Base-by-base conservation (phyloP, 1,284 basidiomycete species). In the Ganoderma lingzhi region DNA sequence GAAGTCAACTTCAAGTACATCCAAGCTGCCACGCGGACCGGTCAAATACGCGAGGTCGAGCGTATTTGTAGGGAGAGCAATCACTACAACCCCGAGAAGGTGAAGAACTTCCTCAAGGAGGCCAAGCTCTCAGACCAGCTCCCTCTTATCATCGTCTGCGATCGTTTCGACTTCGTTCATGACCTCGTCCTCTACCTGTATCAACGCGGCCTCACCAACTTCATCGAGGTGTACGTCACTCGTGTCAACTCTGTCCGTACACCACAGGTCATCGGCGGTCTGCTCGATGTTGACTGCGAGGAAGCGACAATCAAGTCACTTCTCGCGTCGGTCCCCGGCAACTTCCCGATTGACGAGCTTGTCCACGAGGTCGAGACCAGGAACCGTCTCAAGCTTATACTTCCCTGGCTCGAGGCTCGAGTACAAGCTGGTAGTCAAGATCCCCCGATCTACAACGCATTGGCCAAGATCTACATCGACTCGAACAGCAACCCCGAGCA, bases 1-100 rank as follows among this genome's bases (percentile, higher is more conserved):
- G 98, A 99, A 82, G 98, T 99, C 3, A 95, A 99, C 86, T 99
- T 99, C 91, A 99, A 99, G 87, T 99, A 99, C 84, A 99, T 99
- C 78, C 98, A 99, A 80, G 98, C 98, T 42, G 98, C 98, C 12
- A 98, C 97, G 1, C 93, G 98, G 56, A 99, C 98, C 28, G 97
- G 97, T 58, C 98, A 99, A 81, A 96, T 99, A 78, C 93, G 98
- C 70, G 98, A 99, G 81, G 98, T 99, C 71, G 98, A 99, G 84
- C 95, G 98, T 69, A 97, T 99, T 78, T 98, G 96, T 80, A 89
- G 98, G 72, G 98, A 99, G 85, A 96, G 94, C 81, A 99, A 99
- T 84, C 88, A 87, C 83, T 99, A 99, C 88, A 98, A 98, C 82
- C 95, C 98, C 2, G 98, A 99, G 85, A 99, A 99, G 84, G 98